phyloP scores from a whole-genome alignment of 805 yeast genomes.

The Yarrowia sp. region DNA sequence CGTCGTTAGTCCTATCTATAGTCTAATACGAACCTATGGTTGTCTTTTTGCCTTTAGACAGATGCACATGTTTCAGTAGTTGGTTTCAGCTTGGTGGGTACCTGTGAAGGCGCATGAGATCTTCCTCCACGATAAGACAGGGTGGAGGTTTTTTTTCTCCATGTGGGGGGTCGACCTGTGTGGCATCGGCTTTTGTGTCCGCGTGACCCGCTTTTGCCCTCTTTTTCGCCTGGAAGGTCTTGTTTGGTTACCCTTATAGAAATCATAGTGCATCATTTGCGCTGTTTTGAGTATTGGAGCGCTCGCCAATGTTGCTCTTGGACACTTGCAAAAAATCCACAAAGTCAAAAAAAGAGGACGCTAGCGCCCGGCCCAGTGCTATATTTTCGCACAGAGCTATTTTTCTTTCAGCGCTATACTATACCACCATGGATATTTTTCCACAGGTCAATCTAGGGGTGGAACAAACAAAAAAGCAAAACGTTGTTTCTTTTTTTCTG shows the following conservation, averaged over 20 bases:
- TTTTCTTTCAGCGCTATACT: background rate
- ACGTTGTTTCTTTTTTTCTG: background rate
- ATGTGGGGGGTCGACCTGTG: no score
- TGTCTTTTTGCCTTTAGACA: background rate
- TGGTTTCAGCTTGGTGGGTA: constrained; percentile 18
- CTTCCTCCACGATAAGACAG: background rate
- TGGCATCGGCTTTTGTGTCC: background rate
- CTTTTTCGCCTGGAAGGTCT: background rate
- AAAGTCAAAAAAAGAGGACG: background rate
- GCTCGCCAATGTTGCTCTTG: constrained; percentile 7
- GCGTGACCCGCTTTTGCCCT: background rate
- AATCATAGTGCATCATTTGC: background rate
- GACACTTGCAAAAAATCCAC: background rate
- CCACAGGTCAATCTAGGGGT: no score
- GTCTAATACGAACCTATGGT: background rate
- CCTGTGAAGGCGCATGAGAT: constrained; percentile 1
- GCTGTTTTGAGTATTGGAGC: background rate
- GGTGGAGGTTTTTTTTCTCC: background rate
- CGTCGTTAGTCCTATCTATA: background rate
- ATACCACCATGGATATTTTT: no score
- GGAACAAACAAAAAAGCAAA: no score
- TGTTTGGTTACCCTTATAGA: background rate
- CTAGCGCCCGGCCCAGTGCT: background rate
- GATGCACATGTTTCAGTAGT: constrained; percentile 8
- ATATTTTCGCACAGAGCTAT: no score